Evolutionary conservation across 2,329 filamentous ascomycete species (phyloP).

Genomic region (Trichoderma sp.): DNA sequence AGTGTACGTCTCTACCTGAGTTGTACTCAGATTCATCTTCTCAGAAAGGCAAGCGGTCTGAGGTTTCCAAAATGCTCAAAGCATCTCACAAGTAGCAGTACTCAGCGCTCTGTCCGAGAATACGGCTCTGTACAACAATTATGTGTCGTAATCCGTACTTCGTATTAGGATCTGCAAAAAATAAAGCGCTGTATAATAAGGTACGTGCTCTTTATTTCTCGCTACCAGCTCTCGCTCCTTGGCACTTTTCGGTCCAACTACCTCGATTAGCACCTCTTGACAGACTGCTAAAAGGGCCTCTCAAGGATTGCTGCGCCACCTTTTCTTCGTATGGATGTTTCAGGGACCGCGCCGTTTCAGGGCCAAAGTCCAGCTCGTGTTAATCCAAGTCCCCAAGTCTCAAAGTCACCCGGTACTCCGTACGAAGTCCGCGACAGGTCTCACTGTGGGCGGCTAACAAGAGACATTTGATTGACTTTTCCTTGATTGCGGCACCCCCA

Average conservation of each 20-base stretch:
- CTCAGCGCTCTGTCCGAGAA: not conserved
- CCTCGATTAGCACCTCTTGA: not conserved
- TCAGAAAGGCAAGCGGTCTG: not conserved
- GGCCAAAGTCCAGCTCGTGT: not conserved
- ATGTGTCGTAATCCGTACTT: too few species aligned
- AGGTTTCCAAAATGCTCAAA: too few species aligned
- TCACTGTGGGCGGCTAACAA: not conserved
- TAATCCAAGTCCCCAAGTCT: not conserved
- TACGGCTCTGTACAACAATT: not conserved
- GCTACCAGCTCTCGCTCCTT: not conserved
- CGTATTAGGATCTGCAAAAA: slow-evolving; percentile 11
- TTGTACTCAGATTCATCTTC: not conserved
- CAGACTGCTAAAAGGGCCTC: not conserved
- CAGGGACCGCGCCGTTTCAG: slow-evolving; percentile 4
- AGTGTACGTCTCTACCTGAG: not conserved
- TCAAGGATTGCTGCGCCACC: slow-evolving; percentile 6
- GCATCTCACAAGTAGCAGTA: not conserved
- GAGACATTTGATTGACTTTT: not conserved
- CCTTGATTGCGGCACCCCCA: slow-evolving; percentile 22
- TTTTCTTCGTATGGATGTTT: not conserved
- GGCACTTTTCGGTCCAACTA: not conserved
- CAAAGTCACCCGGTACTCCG: not conserved
- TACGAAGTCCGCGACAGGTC: not conserved
- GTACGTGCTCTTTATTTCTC: not conserved
- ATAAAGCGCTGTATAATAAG: not conserved